A percentile compares a stretch with the other conserved stretches of the same genome.
Evolutionary conservation across 495 filamentous ascomycete species (phyloP).

Genomic region (Elasticomyces elasticus): DNA sequence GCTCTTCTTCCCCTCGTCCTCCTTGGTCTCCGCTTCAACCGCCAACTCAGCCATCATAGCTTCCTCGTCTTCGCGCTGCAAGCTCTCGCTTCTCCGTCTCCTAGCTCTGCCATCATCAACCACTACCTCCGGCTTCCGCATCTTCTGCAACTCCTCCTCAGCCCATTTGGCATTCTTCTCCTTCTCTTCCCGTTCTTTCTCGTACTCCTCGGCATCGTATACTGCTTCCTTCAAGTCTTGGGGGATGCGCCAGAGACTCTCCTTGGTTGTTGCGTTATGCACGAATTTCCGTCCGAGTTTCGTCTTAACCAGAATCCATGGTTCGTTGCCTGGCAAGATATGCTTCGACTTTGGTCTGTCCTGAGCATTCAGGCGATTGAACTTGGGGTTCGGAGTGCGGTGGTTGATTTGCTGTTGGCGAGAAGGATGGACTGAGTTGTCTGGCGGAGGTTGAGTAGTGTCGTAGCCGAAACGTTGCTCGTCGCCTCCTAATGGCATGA

Average conservation of each 20-base stretch:
- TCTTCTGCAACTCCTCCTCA: conserved; percentile 34
- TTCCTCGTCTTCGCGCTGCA: conserved; percentile 39
- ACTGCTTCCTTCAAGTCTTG: conserved; percentile 72
- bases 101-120: conserved; percentile 28
- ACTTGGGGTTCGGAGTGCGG: conserved; percentile 11
- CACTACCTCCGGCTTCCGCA: conserved; percentile 25
- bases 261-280: conserved; percentile 68
- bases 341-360: conserved; percentile 78
- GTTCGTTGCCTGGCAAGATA: conserved; percentile 65
- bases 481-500: conserved; percentile 8
- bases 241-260: conserved; percentile 90
- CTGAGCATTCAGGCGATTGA: conserved; percentile 47
- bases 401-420: neutral
- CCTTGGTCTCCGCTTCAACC: conserved; percentile 11
- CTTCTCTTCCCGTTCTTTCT: conserved; percentile 41
- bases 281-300: conserved; percentile 81
- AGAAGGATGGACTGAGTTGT: no score
- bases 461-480: conserved; percentile 32
- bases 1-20: conserved; percentile 8
- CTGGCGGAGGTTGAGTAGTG: no score
- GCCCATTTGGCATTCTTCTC: conserved; percentile 32
- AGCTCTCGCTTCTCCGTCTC: conserved; percentile 20
- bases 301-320: conserved; percentile 91
- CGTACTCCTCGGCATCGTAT: conserved; percentile 53
- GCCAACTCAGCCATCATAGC: conserved; percentile 29